Conservation (phyloP, 495 filamentous ascomycete genomes). For the Lepidopterella palustris region DNA sequence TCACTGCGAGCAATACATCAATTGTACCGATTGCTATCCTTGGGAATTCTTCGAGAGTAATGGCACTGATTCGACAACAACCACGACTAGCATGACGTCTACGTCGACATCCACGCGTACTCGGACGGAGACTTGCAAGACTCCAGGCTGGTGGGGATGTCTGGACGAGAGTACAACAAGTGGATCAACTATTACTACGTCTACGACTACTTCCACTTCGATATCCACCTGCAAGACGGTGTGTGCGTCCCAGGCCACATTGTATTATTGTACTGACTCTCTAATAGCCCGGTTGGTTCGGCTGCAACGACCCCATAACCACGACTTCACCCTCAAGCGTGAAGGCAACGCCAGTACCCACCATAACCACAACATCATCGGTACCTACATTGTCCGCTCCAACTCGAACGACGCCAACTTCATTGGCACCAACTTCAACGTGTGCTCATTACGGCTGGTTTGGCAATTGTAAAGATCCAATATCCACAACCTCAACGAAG, state of each 20-base stretch:
- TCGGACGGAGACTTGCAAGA: conserved; percentile 76
- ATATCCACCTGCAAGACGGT: conserved; percentile 37
- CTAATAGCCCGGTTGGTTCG: conserved; percentile 38
- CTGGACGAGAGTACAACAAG: conserved; percentile 50
- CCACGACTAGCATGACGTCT: conserved; percentile 42
- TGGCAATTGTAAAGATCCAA: conserved; percentile 54
- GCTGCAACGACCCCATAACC: conserved; percentile 37
- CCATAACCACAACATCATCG: conserved; percentile 11
- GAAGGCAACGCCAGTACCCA: background rate
- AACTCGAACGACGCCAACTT: conserved; percentile 3
- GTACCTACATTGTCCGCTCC: conserved; percentile 20
- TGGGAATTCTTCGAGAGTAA: conserved; percentile 97
- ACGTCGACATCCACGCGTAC: conserved; percentile 50
- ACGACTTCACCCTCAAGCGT: conserved; percentile 8
- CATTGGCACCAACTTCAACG: conserved; percentile 5
- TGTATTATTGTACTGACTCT: background rate
- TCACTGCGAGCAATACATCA: conserved; percentile 61
- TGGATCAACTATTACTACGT: conserved; percentile 13
- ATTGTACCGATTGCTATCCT: conserved; percentile 82
- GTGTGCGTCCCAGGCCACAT: conserved; percentile 21
- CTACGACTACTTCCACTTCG: conserved; percentile 43
- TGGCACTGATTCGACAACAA: conserved; percentile 66
- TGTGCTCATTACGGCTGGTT: conserved; percentile 50
- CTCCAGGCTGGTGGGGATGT: conserved; percentile 78
- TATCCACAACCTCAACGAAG: conserved; percentile 36